A percentile compares a stretch with the other conserved stretches of the same genome.
phyloP scores from a whole-genome alignment of 1,284 basidiomycete species.

The Pseudozyma tsukubaensis region DNA sequence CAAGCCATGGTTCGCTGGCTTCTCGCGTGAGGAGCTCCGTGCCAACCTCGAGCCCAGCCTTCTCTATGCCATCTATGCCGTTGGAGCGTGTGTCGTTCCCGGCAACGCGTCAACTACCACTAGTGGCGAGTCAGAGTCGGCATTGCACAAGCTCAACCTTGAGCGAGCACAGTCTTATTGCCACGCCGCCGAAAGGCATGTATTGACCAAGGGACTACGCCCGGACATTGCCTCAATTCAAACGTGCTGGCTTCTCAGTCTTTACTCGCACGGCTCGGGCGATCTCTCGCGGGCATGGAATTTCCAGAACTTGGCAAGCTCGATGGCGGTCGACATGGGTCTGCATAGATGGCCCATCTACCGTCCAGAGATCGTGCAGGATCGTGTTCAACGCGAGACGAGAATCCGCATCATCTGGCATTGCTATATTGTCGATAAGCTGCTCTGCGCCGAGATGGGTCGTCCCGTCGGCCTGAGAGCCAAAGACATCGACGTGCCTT shows the following conservation, averaged over 20 bases:
- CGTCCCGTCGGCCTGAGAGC: slow-evolving; percentile 69
- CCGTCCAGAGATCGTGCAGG: slow-evolving; percentile 51
- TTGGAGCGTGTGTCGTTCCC: slow-evolving; percentile 52
- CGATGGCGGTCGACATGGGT: slow-evolving; percentile 70
- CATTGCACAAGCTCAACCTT: slow-evolving; percentile 27
- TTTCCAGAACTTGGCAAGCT: slow-evolving; percentile 69
- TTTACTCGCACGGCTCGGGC: slow-evolving; percentile 70
- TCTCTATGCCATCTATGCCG: slow-evolving; percentile 57
- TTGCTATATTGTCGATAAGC: slow-evolving; percentile 70
- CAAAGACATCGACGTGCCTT: slow-evolving; percentile 68
- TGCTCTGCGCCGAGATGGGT: slow-evolving; percentile 70
- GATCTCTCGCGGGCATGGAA: slow-evolving; percentile 70
- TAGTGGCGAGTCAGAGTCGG: background rate
- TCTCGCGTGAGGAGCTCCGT: slow-evolving; percentile 47
- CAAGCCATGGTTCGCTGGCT: slow-evolving; percentile 56
- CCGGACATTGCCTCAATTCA: slow-evolving; percentile 65
- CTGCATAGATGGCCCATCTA: slow-evolving; percentile 67
- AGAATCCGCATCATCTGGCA: slow-evolving; percentile 70
- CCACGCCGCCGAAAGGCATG: slow-evolving; percentile 48
- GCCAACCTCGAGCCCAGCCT: slow-evolving; percentile 46
- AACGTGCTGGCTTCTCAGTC: slow-evolving; percentile 69
- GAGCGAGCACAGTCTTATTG: slow-evolving; percentile 47
- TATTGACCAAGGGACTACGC: slow-evolving; percentile 52
- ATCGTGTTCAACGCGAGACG: slow-evolving; percentile 64
- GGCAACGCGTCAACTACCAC: slow-evolving; percentile 15